These are phyloP conservation scores for Kodamaea derodonti DNA, from an alignment of 1,139 yeast genomes.

Conservation along the genomic window DNA sequence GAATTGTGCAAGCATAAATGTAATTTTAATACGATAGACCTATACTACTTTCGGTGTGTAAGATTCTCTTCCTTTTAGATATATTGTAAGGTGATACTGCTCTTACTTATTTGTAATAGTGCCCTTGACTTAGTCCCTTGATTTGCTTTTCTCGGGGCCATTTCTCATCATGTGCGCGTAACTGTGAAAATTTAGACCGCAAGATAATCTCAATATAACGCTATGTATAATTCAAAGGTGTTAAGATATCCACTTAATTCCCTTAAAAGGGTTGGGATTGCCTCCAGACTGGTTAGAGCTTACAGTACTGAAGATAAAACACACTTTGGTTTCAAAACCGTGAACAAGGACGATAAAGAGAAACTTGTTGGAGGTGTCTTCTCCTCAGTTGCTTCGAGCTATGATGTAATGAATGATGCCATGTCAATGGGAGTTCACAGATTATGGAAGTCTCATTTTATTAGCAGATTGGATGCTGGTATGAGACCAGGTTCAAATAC, in stretches of 20 bases:
- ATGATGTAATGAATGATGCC: slow-evolving; percentile 96
- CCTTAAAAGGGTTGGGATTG: not conserved
- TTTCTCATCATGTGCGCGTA: no score
- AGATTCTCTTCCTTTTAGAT: no score
- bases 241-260: not conserved
- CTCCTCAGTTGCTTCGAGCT: slow-evolving; percentile 89
- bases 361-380: slow-evolving; percentile 85
- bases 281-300: slow-evolving; percentile 2
- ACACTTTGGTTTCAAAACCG: slow-evolving; percentile 90
- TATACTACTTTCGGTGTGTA: no score
- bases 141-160: no score
- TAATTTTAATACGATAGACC: no score
- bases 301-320: slow-evolving; percentile 45
- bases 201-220: no score
- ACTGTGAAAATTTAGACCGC: no score
- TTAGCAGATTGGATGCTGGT: slow-evolving; percentile 87
- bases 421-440: slow-evolving; percentile 96
- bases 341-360: slow-evolving; percentile 78
- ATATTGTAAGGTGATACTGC: no score
- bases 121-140: no score
- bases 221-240: not conserved
- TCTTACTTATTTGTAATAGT: no score
- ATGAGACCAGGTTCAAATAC: slow-evolving; percentile 76
- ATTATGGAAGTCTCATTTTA: slow-evolving; percentile 91
- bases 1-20: slow-evolving; percentile 54